These are phyloP conservation scores for Triticum turgidum DNA, from an alignment of 176 grass and related monocot species.

Conservation along the genomic window DNA sequence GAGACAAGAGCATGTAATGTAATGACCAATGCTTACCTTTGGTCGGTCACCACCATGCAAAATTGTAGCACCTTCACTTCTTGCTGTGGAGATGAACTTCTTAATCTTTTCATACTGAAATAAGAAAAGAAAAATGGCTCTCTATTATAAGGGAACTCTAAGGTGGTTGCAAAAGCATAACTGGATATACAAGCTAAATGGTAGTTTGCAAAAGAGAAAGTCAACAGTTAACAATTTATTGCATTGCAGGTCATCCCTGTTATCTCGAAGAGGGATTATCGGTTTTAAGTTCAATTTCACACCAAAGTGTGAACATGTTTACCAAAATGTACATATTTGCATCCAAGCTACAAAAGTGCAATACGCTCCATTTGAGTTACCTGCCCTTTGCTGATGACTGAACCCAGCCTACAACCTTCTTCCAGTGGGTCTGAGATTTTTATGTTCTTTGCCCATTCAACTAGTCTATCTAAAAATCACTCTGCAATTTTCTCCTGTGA, in stretches of 20 bases:
- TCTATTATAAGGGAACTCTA: background rate
- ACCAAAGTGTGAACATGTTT: slow-evolving; percentile 1
- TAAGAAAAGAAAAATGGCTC: background rate
- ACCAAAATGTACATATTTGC: slow-evolving; percentile 10
- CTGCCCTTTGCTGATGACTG: slow-evolving; percentile 90
- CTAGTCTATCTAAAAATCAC: slow-evolving; percentile 71
- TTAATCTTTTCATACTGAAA: slow-evolving; percentile 88
- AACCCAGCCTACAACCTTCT: slow-evolving; percentile 92
- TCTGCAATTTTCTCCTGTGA: slow-evolving; percentile 77
- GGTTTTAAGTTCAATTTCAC: background rate
- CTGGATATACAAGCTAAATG: background rate
- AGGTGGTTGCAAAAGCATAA: background rate
- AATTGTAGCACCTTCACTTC: slow-evolving; percentile 82
- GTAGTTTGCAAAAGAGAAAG: background rate
- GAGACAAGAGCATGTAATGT: background rate
- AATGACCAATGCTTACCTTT: slow-evolving; percentile 46
- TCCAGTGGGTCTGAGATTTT: slow-evolving; percentile 91
- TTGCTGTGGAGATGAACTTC: slow-evolving; percentile 74
- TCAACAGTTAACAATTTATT: background rate
- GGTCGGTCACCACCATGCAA: slow-evolving; percentile 72
- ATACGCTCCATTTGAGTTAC: slow-evolving; percentile 38
- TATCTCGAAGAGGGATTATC: background rate
- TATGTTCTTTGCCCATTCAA: slow-evolving; percentile 81
- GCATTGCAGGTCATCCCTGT: background rate
- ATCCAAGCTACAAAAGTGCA: slow-evolving; percentile 4